phyloP scores from a whole-genome alignment of 148 eudicot species.

The Chenopodium suecicum region DNA sequence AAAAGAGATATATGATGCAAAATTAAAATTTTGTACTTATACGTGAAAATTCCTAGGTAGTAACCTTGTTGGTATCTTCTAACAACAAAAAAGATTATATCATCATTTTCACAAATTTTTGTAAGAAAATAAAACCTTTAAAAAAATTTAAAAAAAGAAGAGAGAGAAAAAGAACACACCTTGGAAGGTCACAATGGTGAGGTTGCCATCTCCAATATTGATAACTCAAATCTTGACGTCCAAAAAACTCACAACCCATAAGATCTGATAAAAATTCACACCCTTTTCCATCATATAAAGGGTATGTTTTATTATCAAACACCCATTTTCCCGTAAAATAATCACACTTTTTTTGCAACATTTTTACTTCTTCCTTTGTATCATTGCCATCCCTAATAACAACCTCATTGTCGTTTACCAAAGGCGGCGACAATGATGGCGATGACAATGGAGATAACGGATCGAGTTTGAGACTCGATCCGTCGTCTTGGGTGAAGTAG shows the following conservation, averaged over 20 bases:
- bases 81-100: too few species aligned
- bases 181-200: constrained; percentile 72
- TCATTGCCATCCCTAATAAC: neutral
- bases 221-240: constrained; percentile 67
- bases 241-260: constrained; percentile 67
- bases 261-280: constrained; percentile 70
- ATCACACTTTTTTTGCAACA: constrained; percentile 33
- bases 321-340: constrained; percentile 85
- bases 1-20: too few species aligned
- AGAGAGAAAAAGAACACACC: constrained; percentile 34
- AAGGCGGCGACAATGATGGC: neutral
- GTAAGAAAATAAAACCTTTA: too few species aligned
- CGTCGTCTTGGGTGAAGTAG: constrained; percentile 27
- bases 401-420: neutral
- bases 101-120: too few species aligned
- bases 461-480: neutral
- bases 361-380: neutral
- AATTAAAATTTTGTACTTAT: too few species aligned
- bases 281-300: constrained; percentile 57
- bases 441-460: neutral
- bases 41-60: too few species aligned
- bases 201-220: constrained; percentile 96
- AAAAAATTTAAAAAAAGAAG: neutral
- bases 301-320: constrained; percentile 58
- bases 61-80: too few species aligned